Evolutionary conservation across 2,329 filamentous ascomycete species (phyloP), one percentile per base, ranked within the genome.

Genomic region (Geoglossum cookeanum): DNA sequence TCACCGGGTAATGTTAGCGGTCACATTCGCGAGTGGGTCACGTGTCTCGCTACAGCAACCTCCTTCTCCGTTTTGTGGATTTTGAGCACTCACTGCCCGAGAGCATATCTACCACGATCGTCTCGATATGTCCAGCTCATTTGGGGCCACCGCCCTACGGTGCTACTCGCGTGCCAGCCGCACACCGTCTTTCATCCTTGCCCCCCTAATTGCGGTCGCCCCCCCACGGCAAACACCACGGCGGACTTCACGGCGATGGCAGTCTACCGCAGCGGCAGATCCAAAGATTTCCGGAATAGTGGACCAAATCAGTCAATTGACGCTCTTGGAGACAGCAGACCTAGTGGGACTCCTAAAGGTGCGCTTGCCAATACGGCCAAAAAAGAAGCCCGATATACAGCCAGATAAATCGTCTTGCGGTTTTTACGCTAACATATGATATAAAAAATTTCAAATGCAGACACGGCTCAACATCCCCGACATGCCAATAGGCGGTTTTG

Each of bases 231-330:
- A 30, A 17, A 53, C 22, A 33, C 37, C 32, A 53, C 49, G 22
- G 7, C 49, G 22, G 3, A 30, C 58, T 61, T 64, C 80, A 68
- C 81, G 85, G 74, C 82, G 92, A 79, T 90, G 87, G 85, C 86
- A 92, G 72, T 91, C 88, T 61, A 90, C 88, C 65, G 85, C 90
- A 65, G 81, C 78, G 58, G 75, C 76, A 58, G 70, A 79, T 65
- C 72, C 75, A 61, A 98, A 98, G 80, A 95, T 99, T 66, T 73
- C 83, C 65, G 81, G 80, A 59, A 98, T 99, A 68, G 92, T 99
- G 67, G 90, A 98, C 71, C 90, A 98, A 74, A 98, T 99, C 72
- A 94, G 91, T 74, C 84, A 92, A 80, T 84, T 99, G 79, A 98
- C 90, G 49, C 78, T 99, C 59, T 75, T 99, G 66, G 94, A 99